These are phyloP conservation scores for Zopfia rhizophila DNA, from an alignment of 2,329 filamentous ascomycete species.

Conservation along the genomic window DNA sequence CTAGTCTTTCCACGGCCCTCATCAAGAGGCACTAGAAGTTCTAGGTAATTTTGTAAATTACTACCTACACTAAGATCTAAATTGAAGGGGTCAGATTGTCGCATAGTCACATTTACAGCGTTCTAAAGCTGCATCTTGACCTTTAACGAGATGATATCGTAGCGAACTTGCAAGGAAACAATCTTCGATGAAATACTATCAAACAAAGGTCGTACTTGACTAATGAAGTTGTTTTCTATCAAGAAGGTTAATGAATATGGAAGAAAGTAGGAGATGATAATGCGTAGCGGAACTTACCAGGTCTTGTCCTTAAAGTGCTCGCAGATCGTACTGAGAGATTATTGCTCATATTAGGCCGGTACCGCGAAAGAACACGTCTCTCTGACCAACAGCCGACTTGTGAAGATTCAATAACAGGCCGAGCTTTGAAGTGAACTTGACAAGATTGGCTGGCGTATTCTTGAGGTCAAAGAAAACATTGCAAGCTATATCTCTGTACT, in stretches of 20 bases:
- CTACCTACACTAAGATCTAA: constrained; percentile 4
- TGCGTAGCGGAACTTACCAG: too few relatives aligned
- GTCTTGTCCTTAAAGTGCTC: too few relatives aligned
- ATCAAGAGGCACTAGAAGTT: constrained; percentile 14
- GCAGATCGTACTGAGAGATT: too few relatives aligned
- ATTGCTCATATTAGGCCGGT: constrained; percentile 35
- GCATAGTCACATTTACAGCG: too few relatives aligned
- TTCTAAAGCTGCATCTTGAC: constrained; percentile 3
- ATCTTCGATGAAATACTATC: too few relatives aligned
- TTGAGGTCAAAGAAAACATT: constrained; percentile 15
- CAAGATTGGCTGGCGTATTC: constrained; percentile 2
- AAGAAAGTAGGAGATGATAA: too few relatives aligned
- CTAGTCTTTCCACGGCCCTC: constrained; percentile 5
- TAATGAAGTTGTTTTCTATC: too few relatives aligned
- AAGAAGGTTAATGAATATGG: too few relatives aligned
- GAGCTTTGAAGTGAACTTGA: constrained; percentile 6
- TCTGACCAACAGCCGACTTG: constrained; percentile 12
- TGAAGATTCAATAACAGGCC: constrained; percentile 12
- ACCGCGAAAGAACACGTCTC: constrained; percentile 36
- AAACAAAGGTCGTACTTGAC: too few relatives aligned
- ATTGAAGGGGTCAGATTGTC: constrained; percentile 6
- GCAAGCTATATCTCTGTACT: constrained; percentile 2
- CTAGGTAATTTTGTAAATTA: neutral
- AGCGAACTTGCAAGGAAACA: too few relatives aligned
- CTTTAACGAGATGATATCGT: too few relatives aligned